Percentiles rank a stretch among this genome's conserved stretches.
Conservation (phyloP, 2,329 filamentous ascomycete species). For the Aspergillus arachidicola region DNA sequence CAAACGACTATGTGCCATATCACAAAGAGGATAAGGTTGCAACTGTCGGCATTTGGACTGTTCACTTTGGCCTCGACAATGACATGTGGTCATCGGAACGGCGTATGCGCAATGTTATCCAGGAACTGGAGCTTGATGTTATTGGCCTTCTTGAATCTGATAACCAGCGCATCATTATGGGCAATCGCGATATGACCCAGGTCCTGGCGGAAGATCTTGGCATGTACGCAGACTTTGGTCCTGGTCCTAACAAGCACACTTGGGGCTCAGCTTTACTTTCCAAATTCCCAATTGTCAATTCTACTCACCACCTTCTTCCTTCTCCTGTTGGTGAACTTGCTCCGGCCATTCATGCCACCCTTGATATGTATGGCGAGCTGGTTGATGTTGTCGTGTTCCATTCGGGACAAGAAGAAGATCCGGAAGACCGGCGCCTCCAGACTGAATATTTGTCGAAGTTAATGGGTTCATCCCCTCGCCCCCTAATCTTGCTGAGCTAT, state of each 20-base stretch:
- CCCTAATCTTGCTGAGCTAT: constrained; percentile 84
- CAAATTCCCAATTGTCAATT: constrained; percentile 97
- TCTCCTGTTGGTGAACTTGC: constrained; percentile 93
- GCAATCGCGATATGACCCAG: constrained; percentile 94
- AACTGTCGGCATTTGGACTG: constrained; percentile 97
- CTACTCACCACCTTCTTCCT: constrained; percentile 91
- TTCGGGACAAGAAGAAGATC: constrained; percentile 95
- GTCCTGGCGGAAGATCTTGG: constrained; percentile 93
- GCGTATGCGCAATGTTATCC: constrained; percentile 86
- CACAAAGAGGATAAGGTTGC: constrained; percentile 84
- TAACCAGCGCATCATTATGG: constrained; percentile 98
- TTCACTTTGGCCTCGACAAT: constrained; percentile 97
- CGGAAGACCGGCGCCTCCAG: constrained; percentile 86
- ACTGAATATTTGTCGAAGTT: constrained; percentile 80
- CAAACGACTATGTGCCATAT: constrained; percentile 87
- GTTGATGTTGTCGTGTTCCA: constrained; percentile 98
- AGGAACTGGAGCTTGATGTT: constrained; percentile 95
- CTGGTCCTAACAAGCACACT: constrained; percentile 97
- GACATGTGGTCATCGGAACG: constrained; percentile 98
- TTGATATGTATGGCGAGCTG: constrained; percentile 86
- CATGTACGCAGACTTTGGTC: constrained; percentile 98
- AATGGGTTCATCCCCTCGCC: constrained; percentile 81
- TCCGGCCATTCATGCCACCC: constrained; percentile 93
- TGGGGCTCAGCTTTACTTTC: constrained; percentile 93
- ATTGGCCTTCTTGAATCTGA: constrained; percentile 93